phyloP scores from a whole-genome alignment of 1,284 basidiomycete species.

The Ganoderma leucocontextum region DNA sequence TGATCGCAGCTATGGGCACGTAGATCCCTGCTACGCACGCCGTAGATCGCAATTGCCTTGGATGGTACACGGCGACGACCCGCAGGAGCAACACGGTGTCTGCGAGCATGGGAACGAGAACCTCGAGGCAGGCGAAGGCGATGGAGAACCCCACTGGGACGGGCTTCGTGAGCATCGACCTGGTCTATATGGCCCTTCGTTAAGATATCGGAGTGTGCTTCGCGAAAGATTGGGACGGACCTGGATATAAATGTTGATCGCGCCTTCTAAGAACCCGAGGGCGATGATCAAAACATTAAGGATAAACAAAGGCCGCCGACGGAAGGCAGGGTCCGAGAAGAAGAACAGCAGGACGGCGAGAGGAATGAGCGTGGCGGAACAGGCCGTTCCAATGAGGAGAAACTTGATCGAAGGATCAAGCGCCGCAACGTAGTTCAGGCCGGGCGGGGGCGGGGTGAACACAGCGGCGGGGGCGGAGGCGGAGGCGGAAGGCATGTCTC shows the following conservation, averaged over 20 bases:
- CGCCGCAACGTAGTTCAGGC: constrained; percentile 18
- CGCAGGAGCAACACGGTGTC: constrained; percentile 17
- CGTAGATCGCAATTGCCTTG: neutral
- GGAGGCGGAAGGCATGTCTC: constrained; percentile 52
- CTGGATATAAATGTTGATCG: constrained; percentile 24
- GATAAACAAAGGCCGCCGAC: constrained; percentile 41
- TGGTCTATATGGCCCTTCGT: neutral
- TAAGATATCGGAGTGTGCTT: neutral
- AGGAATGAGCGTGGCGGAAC: constrained; percentile 32
- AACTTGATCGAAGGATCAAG: constrained; percentile 32
- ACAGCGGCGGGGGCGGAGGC: constrained; percentile 3
- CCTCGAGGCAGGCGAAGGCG: constrained; percentile 3
- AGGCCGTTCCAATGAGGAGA: constrained; percentile 34
- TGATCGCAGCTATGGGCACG: constrained; percentile 7
- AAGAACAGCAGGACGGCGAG: constrained; percentile 38
- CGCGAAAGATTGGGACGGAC: neutral
- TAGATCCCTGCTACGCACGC: constrained; percentile 5
- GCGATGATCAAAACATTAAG: constrained; percentile 37
- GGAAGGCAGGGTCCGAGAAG: constrained; percentile 34
- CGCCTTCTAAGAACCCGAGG: constrained; percentile 29
- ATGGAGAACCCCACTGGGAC: constrained; percentile 1
- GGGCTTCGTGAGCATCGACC: constrained; percentile 3
- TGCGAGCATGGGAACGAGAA: constrained; percentile 12
- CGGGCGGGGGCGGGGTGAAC: constrained; percentile 11
- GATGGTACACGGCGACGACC: constrained; percentile 17